These are phyloP conservation scores for Jaapia argillacea DNA, from an alignment of 768 basidiomycete genomes.

Conservation along the genomic window DNA sequence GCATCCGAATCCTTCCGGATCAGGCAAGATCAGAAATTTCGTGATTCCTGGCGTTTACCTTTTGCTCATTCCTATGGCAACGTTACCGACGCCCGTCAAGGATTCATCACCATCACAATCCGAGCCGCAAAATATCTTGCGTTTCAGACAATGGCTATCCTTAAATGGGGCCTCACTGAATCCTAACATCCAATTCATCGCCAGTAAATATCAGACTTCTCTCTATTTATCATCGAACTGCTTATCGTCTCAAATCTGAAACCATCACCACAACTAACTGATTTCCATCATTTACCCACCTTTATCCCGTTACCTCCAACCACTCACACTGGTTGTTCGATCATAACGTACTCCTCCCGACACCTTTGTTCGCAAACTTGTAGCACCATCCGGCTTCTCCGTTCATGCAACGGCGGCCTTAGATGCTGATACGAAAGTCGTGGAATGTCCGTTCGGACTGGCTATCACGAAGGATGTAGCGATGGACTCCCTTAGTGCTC, in stretches of 20 bases:
- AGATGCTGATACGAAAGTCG: conserved; percentile 40
- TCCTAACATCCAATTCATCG: conserved; percentile 10
- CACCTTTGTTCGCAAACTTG: too few relatives aligned
- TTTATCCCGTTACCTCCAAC: too few relatives aligned
- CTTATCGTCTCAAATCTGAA: background rate
- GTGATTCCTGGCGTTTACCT: too few relatives aligned
- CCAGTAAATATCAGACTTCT: background rate
- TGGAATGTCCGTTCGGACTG: conserved; percentile 59
- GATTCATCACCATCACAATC: background rate
- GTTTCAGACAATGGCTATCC: background rate
- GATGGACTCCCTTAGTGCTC: conserved; percentile 26
- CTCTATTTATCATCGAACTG: background rate
- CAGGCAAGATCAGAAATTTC: too few relatives aligned
- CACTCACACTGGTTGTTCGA: too few relatives aligned
- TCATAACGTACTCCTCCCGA: too few relatives aligned
- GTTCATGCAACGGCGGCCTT: conserved; percentile 41
- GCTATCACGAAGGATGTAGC: conserved; percentile 49
- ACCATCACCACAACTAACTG: too few relatives aligned
- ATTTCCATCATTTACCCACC: too few relatives aligned
- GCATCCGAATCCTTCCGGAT: too few relatives aligned
- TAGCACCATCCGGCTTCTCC: conserved; percentile 28
- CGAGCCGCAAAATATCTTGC: background rate
- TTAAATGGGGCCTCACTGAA: conserved; percentile 15
- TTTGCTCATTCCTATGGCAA: too few relatives aligned
- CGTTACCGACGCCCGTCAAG: too few relatives aligned